Base-by-base conservation (phyloP, 805 yeast genomes). In the Kuraishia molischiana region DNA sequence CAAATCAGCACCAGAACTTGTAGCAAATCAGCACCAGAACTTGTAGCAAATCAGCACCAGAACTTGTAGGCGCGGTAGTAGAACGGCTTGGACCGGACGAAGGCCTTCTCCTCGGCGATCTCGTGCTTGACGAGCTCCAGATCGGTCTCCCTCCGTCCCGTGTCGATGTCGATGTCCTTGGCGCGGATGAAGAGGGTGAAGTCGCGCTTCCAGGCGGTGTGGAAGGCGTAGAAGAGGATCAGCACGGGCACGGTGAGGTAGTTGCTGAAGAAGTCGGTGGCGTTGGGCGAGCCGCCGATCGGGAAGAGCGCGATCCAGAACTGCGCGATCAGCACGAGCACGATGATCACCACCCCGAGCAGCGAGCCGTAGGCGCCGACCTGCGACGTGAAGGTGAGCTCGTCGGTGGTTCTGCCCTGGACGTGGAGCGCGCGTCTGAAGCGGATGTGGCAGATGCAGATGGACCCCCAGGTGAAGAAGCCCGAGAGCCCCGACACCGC, bases 231-330 rank as follows among this genome's bases (percentile, higher is more conserved):
- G 58, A 75, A 70, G 2, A 58, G 70, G 28, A 84, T 40, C 30
- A 80, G 64, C 34, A 83, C 70, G 15, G 85, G 84, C 41, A 69
- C 66, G 11, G 85, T 74, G 48, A 85, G 62, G 57, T 78, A 84
- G 19, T 73, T 63, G 52, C 69, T 62, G 66, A 85, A 85, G 68
- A 85, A 85, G 34, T 48, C 59, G 29, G 57, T 49, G 6, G 85
- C 83, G 52, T 61, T 65, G 37, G 81, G 74, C 4, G 41, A 63
- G 40, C 44, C 19, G 10, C 41, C 41, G 34, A 76, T 52, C 39
- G 95, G 95, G 68, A 67, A 84, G 32, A 82, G 61, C 5, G 92
- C 89, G 41, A 79, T 67, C 85, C 90, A 85, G 66, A 85, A 83
- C 60, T 83, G 89, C 24, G 87, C 85, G 39, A 73, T 62, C 41